Base-by-base conservation (phyloP, 148 eudicot species). In the Salicornia ramosissima region DNA sequence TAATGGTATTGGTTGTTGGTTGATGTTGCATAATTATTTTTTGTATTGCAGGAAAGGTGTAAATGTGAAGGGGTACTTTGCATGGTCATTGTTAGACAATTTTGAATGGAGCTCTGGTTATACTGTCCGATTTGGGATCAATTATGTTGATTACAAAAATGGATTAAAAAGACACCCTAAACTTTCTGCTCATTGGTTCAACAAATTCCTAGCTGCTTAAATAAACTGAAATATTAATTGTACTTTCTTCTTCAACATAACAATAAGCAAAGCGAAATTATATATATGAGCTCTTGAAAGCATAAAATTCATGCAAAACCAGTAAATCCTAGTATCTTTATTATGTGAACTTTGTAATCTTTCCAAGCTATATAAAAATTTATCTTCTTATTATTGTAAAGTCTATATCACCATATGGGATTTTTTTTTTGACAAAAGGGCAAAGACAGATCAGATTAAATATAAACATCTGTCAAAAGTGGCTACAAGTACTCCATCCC, bases 81-180 rank as follows among this genome's bases (percentile, higher is more conserved):
- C 74, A 45, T 80, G 83, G 79, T 67, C 83, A 31, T 64, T 80
- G 31, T 26, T 80, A 62, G 83, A 80, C 40, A 51, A 76, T 46
- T 80, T 80, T 24, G 80, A 80, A 47, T 80, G 80, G 83, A 15
- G 13, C 2, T 46, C 67, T 8, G 80, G 80, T 24, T 80, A 62
- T 60, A 72, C 57, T 0, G 43, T 75, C 29, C 57, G 82, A 10
- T 80, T 71, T 62, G 82, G 79, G 47, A 34, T 80, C 55, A 22
- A 55, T n/a, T 80, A 71, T 36, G 76, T 80, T n/a, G 76, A 80
- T 43, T 75, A 60, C 57, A 56, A 50, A 26, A 28, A 67, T 56
- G 67, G 74, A 26, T 66, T 77, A 61, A 58, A 52, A 29, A 65
- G 82, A 75, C 67, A 80, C 49, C 76, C 82, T 2, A 80, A 75